Percentiles rank a stretch among this genome's conserved stretches.
Evolutionary conservation across 306 rosid species (phyloP).

Genomic region (Rosa lucieae): DNA sequence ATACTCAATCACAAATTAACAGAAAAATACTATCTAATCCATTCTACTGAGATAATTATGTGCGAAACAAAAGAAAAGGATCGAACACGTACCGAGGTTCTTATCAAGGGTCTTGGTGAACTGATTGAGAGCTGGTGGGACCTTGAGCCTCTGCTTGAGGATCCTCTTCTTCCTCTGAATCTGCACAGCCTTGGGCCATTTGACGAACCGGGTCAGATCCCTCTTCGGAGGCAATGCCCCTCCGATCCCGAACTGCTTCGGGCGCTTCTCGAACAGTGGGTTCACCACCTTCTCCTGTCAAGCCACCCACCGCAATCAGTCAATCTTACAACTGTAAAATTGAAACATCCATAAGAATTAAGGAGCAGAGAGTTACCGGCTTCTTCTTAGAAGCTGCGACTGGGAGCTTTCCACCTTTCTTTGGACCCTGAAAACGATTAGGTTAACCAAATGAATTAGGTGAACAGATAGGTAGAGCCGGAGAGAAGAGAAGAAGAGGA

Average conservation of each 20-base stretch:
- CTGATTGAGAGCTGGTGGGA: slow-evolving; percentile 79
- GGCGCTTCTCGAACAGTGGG: slow-evolving; percentile 79
- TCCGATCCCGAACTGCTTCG: slow-evolving; percentile 81
- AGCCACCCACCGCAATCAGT: background rate
- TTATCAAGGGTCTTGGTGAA: slow-evolving; percentile 80
- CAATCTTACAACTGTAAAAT: background rate
- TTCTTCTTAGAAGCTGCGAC: slow-evolving; percentile 48
- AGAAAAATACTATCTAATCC: background rate
- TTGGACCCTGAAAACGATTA: slow-evolving; percentile 43
- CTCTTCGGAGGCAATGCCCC: slow-evolving; percentile 86
- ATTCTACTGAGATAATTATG: too few species aligned
- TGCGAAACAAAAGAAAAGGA: background rate
- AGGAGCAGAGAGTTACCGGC: slow-evolving; percentile 22
- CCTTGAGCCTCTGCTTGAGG: slow-evolving; percentile 80
- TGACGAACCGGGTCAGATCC: slow-evolving; percentile 70
- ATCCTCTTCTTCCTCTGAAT: slow-evolving; percentile 77
- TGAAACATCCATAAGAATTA: too few species aligned
- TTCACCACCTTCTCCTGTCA: slow-evolving; percentile 55
- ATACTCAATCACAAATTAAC: background rate
- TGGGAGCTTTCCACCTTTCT: slow-evolving; percentile 45
- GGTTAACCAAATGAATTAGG: background rate
- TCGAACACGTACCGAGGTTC: slow-evolving; percentile 52
- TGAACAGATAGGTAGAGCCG: too few species aligned
- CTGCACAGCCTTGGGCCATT: slow-evolving; percentile 78
- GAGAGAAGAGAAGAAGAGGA: background rate